Conservation (phyloP, 306 rosid genomes). For the Arachis hypogaea region DNA sequence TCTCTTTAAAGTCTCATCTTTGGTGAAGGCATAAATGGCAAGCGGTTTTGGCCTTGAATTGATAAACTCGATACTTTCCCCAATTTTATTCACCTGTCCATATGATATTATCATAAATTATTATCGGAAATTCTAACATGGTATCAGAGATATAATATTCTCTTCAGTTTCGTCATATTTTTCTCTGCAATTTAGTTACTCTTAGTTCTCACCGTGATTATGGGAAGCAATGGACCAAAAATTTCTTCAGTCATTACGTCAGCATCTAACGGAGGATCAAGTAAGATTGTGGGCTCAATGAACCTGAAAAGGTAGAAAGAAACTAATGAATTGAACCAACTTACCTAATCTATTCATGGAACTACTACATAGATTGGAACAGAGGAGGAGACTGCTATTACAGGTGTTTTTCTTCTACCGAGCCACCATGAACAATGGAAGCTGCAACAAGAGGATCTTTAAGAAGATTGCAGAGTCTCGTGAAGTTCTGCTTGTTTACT, state of each 20-base stretch:
- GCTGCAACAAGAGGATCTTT: conserved; percentile 68
- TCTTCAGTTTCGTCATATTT: too few relatives aligned
- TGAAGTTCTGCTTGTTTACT: conserved; percentile 63
- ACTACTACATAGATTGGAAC: background rate
- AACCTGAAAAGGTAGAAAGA: conserved; percentile 54
- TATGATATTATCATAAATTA: too few relatives aligned
- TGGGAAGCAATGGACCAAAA: conserved; percentile 88
- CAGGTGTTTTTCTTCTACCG: conserved; percentile 67
- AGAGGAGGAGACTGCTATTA: conserved; percentile 40
- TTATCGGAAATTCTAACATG: too few relatives aligned
- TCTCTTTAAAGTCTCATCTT: conserved; percentile 63
- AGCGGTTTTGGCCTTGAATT: conserved; percentile 88
- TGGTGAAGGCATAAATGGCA: conserved; percentile 80
- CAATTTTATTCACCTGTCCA: conserved; percentile 65
- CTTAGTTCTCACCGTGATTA: conserved; percentile 74
- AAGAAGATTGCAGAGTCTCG: conserved; percentile 66
- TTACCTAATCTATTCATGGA: background rate
- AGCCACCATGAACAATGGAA: conserved; percentile 81
- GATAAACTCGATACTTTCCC: conserved; percentile 73
- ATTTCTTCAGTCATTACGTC: conserved; percentile 84
- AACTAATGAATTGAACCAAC: background rate
- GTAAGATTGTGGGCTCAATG: conserved; percentile 84
- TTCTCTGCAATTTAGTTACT: too few relatives aligned
- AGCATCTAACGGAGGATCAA: conserved; percentile 82
- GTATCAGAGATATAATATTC: too few relatives aligned